These are phyloP conservation scores for Xylariomycetidae sp. DNA, from an alignment of 2,329 filamentous ascomycete species.

Conservation along the genomic window DNA sequence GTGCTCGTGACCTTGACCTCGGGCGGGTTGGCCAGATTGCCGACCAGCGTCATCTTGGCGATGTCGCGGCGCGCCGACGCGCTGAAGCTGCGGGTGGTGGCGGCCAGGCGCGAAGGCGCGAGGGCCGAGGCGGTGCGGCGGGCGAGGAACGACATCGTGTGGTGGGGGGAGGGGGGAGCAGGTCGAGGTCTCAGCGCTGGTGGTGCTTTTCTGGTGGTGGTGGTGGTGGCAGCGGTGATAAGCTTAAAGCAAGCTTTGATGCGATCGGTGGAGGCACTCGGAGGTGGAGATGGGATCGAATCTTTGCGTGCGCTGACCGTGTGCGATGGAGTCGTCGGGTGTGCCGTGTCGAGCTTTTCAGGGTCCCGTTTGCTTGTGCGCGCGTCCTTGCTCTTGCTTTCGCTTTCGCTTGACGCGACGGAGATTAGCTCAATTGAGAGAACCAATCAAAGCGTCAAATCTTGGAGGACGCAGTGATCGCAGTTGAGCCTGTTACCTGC, in stretches of 20 bases:
- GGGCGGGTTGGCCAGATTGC: conserved; percentile 73
- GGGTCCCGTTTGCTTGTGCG: not conserved
- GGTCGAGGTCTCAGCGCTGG: not conserved
- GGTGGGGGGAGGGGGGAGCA: not conserved
- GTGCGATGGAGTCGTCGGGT: not conserved
- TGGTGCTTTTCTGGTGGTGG: conserved; percentile 2
- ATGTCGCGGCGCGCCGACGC: conserved; percentile 58
- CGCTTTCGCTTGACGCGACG: conserved; percentile 2
- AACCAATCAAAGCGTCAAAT: conserved; percentile 1
- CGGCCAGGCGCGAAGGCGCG: conserved; percentile 34
- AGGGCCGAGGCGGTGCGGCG: too few relatives aligned
- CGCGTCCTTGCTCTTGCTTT: not conserved
- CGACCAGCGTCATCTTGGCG: conserved; percentile 80
- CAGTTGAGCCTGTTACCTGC: too few relatives aligned
- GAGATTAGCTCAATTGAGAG: not conserved
- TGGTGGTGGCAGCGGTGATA: not conserved
- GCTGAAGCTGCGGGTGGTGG: conserved; percentile 67
- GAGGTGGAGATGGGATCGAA: not conserved
- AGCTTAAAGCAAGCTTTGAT: too few relatives aligned
- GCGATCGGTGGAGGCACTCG: too few relatives aligned
- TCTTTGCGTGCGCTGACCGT: too few relatives aligned
- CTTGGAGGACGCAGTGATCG: too few relatives aligned
- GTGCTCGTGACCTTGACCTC: conserved; percentile 65
- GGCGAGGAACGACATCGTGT: conserved; percentile 40
- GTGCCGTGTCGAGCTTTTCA: not conserved